Conservation (phyloP, 768 basidiomycete species). For the Boletus sp. region DNA sequence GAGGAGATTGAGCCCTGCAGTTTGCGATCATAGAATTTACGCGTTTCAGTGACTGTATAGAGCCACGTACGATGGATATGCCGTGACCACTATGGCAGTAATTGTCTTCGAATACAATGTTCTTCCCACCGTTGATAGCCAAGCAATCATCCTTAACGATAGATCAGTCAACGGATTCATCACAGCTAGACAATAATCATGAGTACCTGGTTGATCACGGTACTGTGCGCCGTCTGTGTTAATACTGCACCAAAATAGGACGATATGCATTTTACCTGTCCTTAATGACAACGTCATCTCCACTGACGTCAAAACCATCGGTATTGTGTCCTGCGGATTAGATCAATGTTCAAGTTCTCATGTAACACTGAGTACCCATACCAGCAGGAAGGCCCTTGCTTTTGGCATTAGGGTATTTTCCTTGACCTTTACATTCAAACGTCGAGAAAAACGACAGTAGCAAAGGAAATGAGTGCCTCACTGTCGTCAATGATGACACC, state of each 20-base stretch:
- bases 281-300: slow-evolving; percentile 36
- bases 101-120: slow-evolving; percentile 50
- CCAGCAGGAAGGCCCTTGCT: slow-evolving; percentile 52
- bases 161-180: neutral
- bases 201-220: slow-evolving; percentile 27
- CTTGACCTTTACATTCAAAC: slow-evolving; percentile 40
- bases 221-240: slow-evolving; percentile 6
- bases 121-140: slow-evolving; percentile 45
- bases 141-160: slow-evolving; percentile 60
- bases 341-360: neutral
- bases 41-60: neutral
- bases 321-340: slow-evolving; percentile 42
- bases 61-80: slow-evolving; percentile 45
- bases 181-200: neutral
- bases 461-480: slow-evolving; percentile 27
- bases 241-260: neutral
- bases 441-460: neutral
- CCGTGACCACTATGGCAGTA: slow-evolving; percentile 61
- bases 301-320: slow-evolving; percentile 48
- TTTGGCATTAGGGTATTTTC: slow-evolving; percentile 49
- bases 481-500: slow-evolving; percentile 55
- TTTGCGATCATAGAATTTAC: neutral
- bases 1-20: slow-evolving; percentile 55
- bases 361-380: neutral
- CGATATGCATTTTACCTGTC: slow-evolving; percentile 10